Conservation (phyloP, 768 basidiomycete species). For the Lactifluus volemus region DNA sequence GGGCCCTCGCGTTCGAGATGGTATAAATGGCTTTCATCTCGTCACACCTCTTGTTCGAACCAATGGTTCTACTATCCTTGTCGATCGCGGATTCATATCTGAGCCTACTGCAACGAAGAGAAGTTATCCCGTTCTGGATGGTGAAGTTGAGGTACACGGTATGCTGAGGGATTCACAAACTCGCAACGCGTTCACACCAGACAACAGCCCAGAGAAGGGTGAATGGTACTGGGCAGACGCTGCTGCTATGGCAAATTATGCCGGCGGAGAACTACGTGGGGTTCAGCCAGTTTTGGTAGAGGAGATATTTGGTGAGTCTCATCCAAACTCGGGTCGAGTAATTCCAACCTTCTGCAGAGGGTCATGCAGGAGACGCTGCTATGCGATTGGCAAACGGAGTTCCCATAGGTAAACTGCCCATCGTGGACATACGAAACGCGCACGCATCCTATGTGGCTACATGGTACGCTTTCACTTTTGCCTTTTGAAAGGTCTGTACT, state of each 20-base stretch:
- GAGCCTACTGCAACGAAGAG: slow-evolving; percentile 40
- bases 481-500: too few species aligned
- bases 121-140: slow-evolving; percentile 32
- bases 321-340: background rate
- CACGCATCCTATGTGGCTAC: slow-evolving; percentile 94
- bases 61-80: slow-evolving; percentile 76
- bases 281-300: slow-evolving; percentile 90
- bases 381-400: slow-evolving; percentile 55
- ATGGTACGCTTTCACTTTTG: slow-evolving; percentile 46
- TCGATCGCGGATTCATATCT: slow-evolving; percentile 87
- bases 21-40: slow-evolving; percentile 80
- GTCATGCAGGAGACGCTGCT: slow-evolving; percentile 68
- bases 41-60: slow-evolving; percentile 78
- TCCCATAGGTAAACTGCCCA: slow-evolving; percentile 76
- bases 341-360: slow-evolving; percentile 45
- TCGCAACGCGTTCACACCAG: slow-evolving; percentile 78
- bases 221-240: slow-evolving; percentile 94
- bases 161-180: slow-evolving; percentile 76
- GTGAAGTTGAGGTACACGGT: slow-evolving; percentile 67
- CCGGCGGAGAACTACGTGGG: slow-evolving; percentile 58
- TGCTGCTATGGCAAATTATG: slow-evolving; percentile 64
- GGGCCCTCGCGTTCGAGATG: slow-evolving; percentile 81
- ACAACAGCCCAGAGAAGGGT: slow-evolving; percentile 69
- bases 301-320: slow-evolving; percentile 73
- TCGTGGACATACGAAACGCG: slow-evolving; percentile 84